Evolutionary conservation across 108 stramenopile species (phyloP).

Genomic region (Chaetoceros muelleri): DNA sequence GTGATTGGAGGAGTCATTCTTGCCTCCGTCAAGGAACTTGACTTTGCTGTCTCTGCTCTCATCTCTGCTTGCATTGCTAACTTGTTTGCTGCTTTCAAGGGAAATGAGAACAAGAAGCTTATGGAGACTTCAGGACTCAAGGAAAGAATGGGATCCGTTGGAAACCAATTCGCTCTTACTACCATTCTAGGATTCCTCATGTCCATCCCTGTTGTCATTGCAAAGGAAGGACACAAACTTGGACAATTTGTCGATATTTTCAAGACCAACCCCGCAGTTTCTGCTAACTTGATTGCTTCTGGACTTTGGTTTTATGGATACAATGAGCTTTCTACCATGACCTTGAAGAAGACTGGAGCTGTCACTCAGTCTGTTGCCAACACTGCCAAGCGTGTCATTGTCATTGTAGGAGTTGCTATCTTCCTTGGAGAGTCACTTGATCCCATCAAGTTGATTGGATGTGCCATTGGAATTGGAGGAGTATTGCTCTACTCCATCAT

Average conservation of each 20-base stretch:
- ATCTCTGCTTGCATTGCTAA: constrained; percentile 87
- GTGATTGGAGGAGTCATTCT: constrained; percentile 89
- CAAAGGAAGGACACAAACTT: constrained; percentile 61
- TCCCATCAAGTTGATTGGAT: constrained; percentile 85
- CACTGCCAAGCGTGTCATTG: constrained; percentile 93
- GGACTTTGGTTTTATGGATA: constrained; percentile 93
- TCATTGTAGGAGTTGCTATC: constrained; percentile 84
- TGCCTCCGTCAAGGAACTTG: constrained; percentile 87
- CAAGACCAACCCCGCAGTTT: constrained; percentile 73
- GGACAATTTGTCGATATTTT: constrained; percentile 68
- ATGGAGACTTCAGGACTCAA: constrained; percentile 84
- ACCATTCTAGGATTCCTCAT: constrained; percentile 77
- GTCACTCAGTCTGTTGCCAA: constrained; percentile 93
- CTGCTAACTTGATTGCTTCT: constrained; percentile 76
- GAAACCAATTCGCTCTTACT: constrained; percentile 89
- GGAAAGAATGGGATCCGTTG: constrained; percentile 83
- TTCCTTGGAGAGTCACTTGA: constrained; percentile 80
- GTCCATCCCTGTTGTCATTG: constrained; percentile 58
- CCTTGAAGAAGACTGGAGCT: constrained; percentile 89
- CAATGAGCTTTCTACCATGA: constrained; percentile 92
- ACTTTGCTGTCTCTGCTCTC: constrained; percentile 84
- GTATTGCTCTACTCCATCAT: constrained; percentile 86
- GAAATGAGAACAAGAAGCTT: constrained; percentile 92
- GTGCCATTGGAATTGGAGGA: constrained; percentile 87
- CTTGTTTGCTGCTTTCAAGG: constrained; percentile 86